Conservation (phyloP, 2,329 filamentous ascomycete species). For the Ramularia endophylla region DNA sequence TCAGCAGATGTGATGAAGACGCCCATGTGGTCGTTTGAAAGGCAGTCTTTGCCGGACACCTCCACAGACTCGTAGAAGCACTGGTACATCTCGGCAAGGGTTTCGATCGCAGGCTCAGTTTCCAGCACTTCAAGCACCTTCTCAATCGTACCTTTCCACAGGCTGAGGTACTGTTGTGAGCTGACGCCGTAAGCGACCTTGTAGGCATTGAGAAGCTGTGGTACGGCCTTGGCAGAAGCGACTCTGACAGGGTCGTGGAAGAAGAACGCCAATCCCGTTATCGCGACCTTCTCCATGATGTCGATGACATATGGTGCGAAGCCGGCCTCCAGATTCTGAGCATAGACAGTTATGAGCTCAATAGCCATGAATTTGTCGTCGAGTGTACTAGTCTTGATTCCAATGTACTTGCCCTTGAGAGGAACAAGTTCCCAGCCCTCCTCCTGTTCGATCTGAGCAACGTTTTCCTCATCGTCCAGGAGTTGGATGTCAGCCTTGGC, state of each 20-base stretch:
- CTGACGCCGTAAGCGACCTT: constrained; percentile 82
- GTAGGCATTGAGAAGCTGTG: constrained; percentile 86
- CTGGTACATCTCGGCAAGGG: constrained; percentile 97
- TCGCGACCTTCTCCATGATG: constrained; percentile 93
- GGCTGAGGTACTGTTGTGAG: constrained; percentile 69
- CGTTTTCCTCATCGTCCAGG: constrained; percentile 89
- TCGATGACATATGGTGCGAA: constrained; percentile 90
- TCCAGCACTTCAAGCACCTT: constrained; percentile 91
- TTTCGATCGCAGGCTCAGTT: constrained; percentile 92
- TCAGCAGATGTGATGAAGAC: constrained; percentile 82
- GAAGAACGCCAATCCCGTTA: constrained; percentile 94
- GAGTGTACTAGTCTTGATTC: constrained; percentile 92
- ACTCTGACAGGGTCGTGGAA: constrained; percentile 98
- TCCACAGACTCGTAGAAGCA: constrained; percentile 99
- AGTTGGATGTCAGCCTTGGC: constrained; percentile 97
- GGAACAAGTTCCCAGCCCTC: constrained; percentile 98
- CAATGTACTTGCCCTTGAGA: constrained; percentile 95
- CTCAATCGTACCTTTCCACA: constrained; percentile 81
- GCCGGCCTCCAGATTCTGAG: constrained; percentile 84
- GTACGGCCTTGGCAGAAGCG: constrained; percentile 89
- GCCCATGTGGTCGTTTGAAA: constrained; percentile 72
- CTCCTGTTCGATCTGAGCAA: constrained; percentile 86
- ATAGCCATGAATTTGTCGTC: constrained; percentile 99
- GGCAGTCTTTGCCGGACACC: constrained; percentile 78
- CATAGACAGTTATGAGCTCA: constrained; percentile 94